Conservation (phyloP, 2,329 filamentous ascomycete species). For the Fusarium buharicum region DNA sequence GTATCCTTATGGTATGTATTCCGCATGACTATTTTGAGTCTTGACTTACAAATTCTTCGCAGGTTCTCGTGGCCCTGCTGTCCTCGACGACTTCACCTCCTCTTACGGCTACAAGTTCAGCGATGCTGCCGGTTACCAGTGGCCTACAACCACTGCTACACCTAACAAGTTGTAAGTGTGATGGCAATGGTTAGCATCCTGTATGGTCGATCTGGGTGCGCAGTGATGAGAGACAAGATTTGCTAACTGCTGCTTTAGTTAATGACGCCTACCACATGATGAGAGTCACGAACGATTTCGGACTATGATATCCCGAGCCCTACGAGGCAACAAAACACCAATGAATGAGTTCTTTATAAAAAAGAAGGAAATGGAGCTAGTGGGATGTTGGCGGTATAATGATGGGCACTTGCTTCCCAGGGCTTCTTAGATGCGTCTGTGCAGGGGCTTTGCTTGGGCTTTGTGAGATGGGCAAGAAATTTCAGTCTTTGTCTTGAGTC, state of each 20-base stretch:
- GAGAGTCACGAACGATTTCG: constrained; percentile 37
- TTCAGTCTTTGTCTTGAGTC: constrained; percentile 29
- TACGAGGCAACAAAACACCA: constrained; percentile 21
- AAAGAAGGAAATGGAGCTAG: constrained; percentile 33
- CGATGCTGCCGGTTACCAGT: constrained; percentile 94
- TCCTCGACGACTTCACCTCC: constrained; percentile 96
- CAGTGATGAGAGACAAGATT: constrained; percentile 8
- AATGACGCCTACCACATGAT: constrained; percentile 31
- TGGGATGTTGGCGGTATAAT: constrained; percentile 38
- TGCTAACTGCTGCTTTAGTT: constrained; percentile 40
- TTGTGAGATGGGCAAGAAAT: constrained; percentile 35
- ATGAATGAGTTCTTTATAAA: constrained; percentile 38
- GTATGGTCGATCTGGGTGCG: constrained; percentile 24
- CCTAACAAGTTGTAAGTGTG: constrained; percentile 81
- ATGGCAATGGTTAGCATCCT: constrained; percentile 25
- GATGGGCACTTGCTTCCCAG: constrained; percentile 34
- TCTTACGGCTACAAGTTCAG: constrained; percentile 99
- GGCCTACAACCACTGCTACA: constrained; percentile 80
- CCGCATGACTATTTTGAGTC: neutral
- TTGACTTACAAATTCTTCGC: constrained; percentile 24
- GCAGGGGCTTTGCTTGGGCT: constrained; percentile 29
- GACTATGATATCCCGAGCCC: constrained; percentile 37
- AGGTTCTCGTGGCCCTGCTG: constrained; percentile 96
- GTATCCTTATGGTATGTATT: constrained; percentile 87
- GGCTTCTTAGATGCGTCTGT: constrained; percentile 38